Conservation (phyloP, 192 early-diverging fungal genomes). For the Podila epicladia region DNA sequence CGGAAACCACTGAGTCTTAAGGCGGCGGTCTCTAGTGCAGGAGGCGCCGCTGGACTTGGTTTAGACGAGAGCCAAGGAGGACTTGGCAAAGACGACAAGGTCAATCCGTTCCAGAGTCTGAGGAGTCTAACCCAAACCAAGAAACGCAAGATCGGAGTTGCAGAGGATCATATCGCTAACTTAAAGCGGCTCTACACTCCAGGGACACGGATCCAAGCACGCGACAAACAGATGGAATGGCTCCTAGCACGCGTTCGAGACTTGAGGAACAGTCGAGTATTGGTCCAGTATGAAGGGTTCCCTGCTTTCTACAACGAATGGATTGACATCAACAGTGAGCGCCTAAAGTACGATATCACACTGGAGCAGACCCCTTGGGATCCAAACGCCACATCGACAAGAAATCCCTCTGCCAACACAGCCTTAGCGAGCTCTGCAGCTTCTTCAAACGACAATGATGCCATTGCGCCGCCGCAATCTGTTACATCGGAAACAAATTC, state of each 20-base stretch:
- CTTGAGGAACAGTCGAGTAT: conserved; percentile 64
- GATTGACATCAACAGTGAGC: conserved; percentile 76
- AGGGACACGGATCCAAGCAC: conserved; percentile 57
- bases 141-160: conserved; percentile 12
- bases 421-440: not conserved
- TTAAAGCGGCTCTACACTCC: conserved; percentile 40
- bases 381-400: not conserved
- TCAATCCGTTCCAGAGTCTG: conserved; percentile 21
- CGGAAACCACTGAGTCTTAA: conserved; percentile 1
- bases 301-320: conserved; percentile 66
- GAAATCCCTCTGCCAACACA: too few species aligned
- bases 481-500: too few species aligned
- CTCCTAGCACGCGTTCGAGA: conserved; percentile 63
- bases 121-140: conserved; percentile 25
- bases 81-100: not conserved
- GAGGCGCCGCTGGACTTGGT: not conserved
- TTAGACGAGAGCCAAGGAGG: not conserved
- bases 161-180: conserved; percentile 23
- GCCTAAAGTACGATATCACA: conserved; percentile 30
- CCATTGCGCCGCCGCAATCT: too few species aligned
- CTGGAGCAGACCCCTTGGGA: conserved; percentile 20
- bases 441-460: not conserved
- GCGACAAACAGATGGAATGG: conserved; percentile 72
- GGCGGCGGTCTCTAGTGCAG: not conserved
- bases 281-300: conserved; percentile 69